A percentile compares a stretch with the other conserved stretches of the same genome.
phyloP scores from a whole-genome alignment of 2,329 filamentous ascomycete genomes.

The Penicillium freii region DNA sequence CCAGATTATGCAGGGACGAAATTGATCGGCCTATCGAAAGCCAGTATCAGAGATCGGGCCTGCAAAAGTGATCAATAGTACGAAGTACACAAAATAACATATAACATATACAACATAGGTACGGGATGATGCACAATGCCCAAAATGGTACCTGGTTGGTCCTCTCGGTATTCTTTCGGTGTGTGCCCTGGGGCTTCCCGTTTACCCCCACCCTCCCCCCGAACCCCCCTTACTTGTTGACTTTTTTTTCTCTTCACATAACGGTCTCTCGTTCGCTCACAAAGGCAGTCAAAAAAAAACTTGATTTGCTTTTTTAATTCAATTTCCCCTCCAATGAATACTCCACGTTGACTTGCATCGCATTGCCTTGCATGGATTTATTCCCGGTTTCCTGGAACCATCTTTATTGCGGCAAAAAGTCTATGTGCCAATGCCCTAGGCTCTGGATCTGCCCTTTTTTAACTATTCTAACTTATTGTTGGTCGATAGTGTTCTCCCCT shows the following conservation, averaged over 20 bases:
- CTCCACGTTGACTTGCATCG: slow-evolving; percentile 20
- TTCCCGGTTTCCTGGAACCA: slow-evolving; percentile 22
- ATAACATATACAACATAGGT: neutral
- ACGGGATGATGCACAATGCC: neutral
- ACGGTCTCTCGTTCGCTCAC: neutral
- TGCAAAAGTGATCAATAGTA: slow-evolving; percentile 9
- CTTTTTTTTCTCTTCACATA: slow-evolving; percentile 1
- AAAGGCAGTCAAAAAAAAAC: neutral
- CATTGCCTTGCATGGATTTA: slow-evolving; percentile 22
- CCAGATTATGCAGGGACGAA: slow-evolving; percentile 8
- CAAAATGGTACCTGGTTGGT: neutral
- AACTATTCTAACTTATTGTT: neutral
- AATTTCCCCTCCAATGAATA: neutral
- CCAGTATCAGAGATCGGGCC: neutral
- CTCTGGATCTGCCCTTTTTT: neutral
- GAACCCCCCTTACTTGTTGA: neutral
- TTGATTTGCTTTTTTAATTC: slow-evolving; percentile 5
- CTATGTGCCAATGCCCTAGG: slow-evolving; percentile 11
- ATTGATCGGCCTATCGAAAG: neutral
- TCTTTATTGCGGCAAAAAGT: slow-evolving; percentile 7
- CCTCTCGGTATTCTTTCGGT: neutral
- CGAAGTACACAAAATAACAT: neutral
- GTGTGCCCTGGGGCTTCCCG: neutral
- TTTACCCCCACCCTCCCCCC: neutral
- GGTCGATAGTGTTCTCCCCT: neutral